Percentiles rank a stretch among this genome's conserved stretches.
These are phyloP conservation scores for Coemansia sp. DNA, from an alignment of 192 early-diverging fungal genomes.

Conservation along the genomic window DNA sequence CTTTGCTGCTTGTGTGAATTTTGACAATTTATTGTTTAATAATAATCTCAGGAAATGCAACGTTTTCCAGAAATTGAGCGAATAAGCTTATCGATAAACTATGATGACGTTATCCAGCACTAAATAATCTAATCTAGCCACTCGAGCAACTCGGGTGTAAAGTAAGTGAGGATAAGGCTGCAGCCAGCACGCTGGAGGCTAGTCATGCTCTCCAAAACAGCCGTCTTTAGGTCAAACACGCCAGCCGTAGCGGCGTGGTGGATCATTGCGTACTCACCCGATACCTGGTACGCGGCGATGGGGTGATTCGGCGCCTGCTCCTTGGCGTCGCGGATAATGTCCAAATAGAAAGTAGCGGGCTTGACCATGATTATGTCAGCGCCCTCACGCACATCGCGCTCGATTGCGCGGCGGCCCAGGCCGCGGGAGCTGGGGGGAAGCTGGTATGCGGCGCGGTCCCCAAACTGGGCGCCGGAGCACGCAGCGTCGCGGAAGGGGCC, in stretches of 20 bases:
- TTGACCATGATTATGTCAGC: constrained; percentile 99
- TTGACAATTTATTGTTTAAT: no score
- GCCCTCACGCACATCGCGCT: constrained; percentile 88
- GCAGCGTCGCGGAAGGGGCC: constrained; percentile 98
- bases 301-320: constrained; percentile 78
- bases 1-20: no score
- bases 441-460: constrained; percentile 95
- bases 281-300: constrained; percentile 97
- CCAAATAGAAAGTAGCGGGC: constrained; percentile 92
- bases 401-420: constrained; percentile 83
- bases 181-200: constrained; percentile 86
- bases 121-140: constrained; percentile 62
- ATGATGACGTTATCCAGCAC: no score
- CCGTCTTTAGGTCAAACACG: constrained; percentile 78
- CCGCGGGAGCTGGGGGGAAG: constrained; percentile 86
- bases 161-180: constrained; percentile 94
- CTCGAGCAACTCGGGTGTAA: constrained; percentile 88
- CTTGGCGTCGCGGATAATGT: constrained; percentile 86
- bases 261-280: constrained; percentile 80
- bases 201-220: constrained; percentile 85
- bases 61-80: no score
- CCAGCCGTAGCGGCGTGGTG: constrained; percentile 81
- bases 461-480: constrained; percentile 85
- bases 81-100: no score
- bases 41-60: no score